Percentiles rank a stretch among this genome's conserved stretches.
phyloP scores from a whole-genome alignment of 2,329 filamentous ascomycete species.

The Cercospora berteroae region DNA sequence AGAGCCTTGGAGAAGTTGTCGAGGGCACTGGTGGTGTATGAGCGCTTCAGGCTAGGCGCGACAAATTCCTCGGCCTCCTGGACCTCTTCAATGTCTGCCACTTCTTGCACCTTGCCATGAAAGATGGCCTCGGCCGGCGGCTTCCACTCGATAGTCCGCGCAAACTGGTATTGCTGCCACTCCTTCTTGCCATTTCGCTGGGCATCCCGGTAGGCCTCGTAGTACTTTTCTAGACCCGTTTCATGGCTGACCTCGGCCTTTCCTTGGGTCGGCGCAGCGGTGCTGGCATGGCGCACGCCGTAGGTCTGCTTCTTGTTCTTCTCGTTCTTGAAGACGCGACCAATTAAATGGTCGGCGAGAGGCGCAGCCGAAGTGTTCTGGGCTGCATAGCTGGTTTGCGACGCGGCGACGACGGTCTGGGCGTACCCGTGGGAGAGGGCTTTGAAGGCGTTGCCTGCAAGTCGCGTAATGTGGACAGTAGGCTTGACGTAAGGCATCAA shows the following conservation, averaged over 20 bases:
- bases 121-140: slow-evolving; percentile 41
- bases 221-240: slow-evolving; percentile 78
- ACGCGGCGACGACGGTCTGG: slow-evolving; percentile 93
- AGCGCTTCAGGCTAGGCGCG: slow-evolving; percentile 44
- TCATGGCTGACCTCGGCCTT: slow-evolving; percentile 37
- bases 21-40: slow-evolving; percentile 55
- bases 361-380: slow-evolving; percentile 57
- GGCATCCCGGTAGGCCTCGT: slow-evolving; percentile 81
- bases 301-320: slow-evolving; percentile 34
- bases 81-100: slow-evolving; percentile 40
- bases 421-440: slow-evolving; percentile 97
- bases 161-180: slow-evolving; percentile 89
- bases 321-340: slow-evolving; percentile 47
- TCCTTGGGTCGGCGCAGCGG: slow-evolving; percentile 37
- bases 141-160: slow-evolving; percentile 87
- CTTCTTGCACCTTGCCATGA: slow-evolving; percentile 40
- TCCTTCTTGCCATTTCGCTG: slow-evolving; percentile 68
- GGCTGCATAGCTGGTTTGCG: slow-evolving; percentile 77
- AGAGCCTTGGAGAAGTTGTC: slow-evolving; percentile 59
- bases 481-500: slow-evolving; percentile 82
- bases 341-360: slow-evolving; percentile 51
- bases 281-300: slow-evolving; percentile 38
- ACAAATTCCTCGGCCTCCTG: slow-evolving; percentile 33
- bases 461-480: slow-evolving; percentile 84
- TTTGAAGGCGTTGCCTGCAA: slow-evolving; percentile 65